A percentile compares a stretch with the other conserved stretches of the same genome.
phyloP scores from a whole-genome alignment of 768 basidiomycete species.

The Xerocomus brunneocitrinus region DNA sequence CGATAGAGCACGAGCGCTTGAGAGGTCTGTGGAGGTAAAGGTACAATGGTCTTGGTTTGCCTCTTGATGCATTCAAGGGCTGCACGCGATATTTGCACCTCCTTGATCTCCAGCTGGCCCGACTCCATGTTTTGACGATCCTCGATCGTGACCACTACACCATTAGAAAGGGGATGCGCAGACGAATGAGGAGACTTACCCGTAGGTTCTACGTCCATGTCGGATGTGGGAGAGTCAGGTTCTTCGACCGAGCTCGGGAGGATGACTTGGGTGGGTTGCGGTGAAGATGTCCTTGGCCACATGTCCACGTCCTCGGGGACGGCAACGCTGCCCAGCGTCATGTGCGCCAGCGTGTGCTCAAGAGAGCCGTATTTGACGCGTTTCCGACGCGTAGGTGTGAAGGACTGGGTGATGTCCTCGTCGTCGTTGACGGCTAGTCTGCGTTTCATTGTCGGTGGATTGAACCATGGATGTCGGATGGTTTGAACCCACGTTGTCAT shows the following conservation, averaged over 20 bases:
- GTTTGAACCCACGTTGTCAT: constrained; percentile 30
- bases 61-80: constrained; percentile 44
- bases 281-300: constrained; percentile 8
- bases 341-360: constrained; percentile 55
- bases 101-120: constrained; percentile 17
- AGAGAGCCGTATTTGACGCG: constrained; percentile 46
- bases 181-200: constrained; percentile 37
- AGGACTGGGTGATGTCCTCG: background rate
- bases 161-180: background rate
- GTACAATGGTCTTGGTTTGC: constrained; percentile 25
- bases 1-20: constrained; percentile 56
- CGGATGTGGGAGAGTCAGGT: constrained; percentile 32
- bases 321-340: constrained; percentile 30
- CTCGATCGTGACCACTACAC: constrained; percentile 2
- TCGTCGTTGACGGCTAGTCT: constrained; percentile 25
- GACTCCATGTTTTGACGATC: constrained; percentile 25
- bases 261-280: constrained; percentile 10
- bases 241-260: constrained; percentile 42
- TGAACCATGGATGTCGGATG: constrained; percentile 43
- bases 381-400: constrained; percentile 37
- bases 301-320: constrained; percentile 18
- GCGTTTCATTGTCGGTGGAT: constrained; percentile 38
- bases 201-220: constrained; percentile 68
- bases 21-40: constrained; percentile 12
- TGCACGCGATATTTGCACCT: constrained; percentile 40